Evolutionary conservation across 345 rosid species (phyloP).

Genomic region (Raphanus raphanistrum): DNA sequence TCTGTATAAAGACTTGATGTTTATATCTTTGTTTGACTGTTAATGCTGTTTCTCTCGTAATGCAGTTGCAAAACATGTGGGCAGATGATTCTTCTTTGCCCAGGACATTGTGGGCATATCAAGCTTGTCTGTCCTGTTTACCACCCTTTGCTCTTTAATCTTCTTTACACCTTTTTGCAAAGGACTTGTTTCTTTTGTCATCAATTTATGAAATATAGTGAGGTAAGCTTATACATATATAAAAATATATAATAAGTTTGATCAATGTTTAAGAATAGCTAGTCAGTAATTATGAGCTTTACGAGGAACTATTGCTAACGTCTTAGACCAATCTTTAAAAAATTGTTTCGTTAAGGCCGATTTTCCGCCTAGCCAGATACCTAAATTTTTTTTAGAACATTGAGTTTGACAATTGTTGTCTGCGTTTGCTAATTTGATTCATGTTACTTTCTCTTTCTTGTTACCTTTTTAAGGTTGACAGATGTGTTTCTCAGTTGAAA

Average conservation of each 20-base stretch:
- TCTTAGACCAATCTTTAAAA: not conserved
- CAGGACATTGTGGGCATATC: conserved; percentile 91
- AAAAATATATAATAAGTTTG: not conserved
- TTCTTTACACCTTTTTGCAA: conserved; percentile 57
- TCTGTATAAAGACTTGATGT: not conserved
- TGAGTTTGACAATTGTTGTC: not conserved
- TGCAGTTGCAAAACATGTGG: conserved; percentile 90
- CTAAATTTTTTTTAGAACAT: not conserved
- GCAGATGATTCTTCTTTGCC: conserved; percentile 57
- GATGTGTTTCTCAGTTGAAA: conserved; percentile 59
- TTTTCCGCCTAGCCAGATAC: not conserved
- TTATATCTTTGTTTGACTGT: conserved; percentile 11
- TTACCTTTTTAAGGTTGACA: conserved; percentile 53
- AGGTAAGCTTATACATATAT: conserved; percentile 43
- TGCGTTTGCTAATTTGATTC: conserved; percentile 1
- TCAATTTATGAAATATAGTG: conserved; percentile 46
- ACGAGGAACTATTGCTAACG: not conserved
- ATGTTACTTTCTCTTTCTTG: conserved; percentile 16
- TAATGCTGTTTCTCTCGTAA: conserved; percentile 4
- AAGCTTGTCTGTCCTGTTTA: conserved; percentile 73
- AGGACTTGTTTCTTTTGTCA: conserved; percentile 65
- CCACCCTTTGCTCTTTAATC: conserved; percentile 72
- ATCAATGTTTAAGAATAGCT: not conserved
- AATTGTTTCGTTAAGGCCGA: not conserved
- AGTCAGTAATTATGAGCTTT: not conserved